Evolutionary conservation across 352 stramenopile genomes (phyloP), one percentile per base, ranked within the genome.

Genomic region (Phytophthora agathidicida): DNA sequence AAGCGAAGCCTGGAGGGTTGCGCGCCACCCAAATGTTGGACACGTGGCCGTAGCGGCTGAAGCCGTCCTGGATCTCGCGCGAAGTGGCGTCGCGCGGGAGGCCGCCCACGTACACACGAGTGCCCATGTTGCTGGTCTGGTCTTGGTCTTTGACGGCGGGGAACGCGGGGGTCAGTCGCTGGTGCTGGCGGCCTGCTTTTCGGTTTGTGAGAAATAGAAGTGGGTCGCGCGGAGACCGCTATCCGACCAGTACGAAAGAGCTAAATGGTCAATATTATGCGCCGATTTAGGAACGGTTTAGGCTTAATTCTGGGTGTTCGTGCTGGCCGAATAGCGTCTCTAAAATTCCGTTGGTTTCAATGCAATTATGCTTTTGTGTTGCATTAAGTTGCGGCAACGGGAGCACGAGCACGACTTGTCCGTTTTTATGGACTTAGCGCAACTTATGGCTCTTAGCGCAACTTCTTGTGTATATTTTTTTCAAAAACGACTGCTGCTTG

Each of bases 11-110:
- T 13, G 86, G 86, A 47, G 86, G 86, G 73, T 94, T 94, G 48
- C 86, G 83, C 45, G 86, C 86, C 54, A 94, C 84, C 86, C 86
- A 94, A 53, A 94, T 88, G 73, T 93, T 94, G 63, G 77, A 76
- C 51, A 94, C 79, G 73, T 93, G 80, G 42, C 86, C 86, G 63
- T 92, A 94, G 70, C 83, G 86, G 59, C 52, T 81, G 72, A 94
- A 94, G 23, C 77, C 77, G 51, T 93, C 86, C 54, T 94, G 80
- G 46, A 94, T 76, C 67, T 94, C 86, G 26, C 81, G 81, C 43
- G 82, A 90, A 31, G 80, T 92, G 35, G 83, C 86, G 59, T 93
- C 83, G 58, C 83, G 82, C 23, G 86, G 86, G 7, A 94, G 78
- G 43, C 86, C 86, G 54, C 86, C 86, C 50, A 94, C 80, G 60